These are phyloP conservation scores for Claviceps maximensis DNA, from an alignment of 2,329 filamentous ascomycete genomes.

Conservation along the genomic window DNA sequence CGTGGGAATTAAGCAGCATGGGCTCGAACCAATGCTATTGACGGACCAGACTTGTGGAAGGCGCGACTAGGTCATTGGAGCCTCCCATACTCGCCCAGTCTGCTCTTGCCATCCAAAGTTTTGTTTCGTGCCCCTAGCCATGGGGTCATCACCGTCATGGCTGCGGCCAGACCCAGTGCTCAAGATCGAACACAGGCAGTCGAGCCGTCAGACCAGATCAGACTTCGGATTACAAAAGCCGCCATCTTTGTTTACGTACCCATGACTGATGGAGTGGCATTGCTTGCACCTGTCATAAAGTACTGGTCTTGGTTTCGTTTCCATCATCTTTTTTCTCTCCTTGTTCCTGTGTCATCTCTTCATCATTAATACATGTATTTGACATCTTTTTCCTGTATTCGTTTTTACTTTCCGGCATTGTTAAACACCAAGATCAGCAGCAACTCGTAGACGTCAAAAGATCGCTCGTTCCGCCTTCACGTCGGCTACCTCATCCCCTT, in stretches of 20 bases:
- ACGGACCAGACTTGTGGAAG: not conserved
- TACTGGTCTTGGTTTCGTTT: constrained; percentile 1
- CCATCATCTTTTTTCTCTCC: not conserved
- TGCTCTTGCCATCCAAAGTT: not conserved
- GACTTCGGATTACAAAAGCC: not conserved
- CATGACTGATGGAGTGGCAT: not conserved
- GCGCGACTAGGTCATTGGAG: not conserved
- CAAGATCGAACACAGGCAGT: not conserved
- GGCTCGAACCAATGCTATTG: too few relatives aligned
- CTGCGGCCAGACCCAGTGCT: not conserved
- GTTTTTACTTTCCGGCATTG: not conserved
- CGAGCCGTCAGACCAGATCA: too few relatives aligned
- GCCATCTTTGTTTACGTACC: not conserved
- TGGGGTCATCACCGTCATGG: constrained; percentile 1
- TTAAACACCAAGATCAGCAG: not conserved
- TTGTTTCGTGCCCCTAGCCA: not conserved
- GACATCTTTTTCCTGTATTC: not conserved
- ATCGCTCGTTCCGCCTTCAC: not conserved
- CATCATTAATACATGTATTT: not conserved
- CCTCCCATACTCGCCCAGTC: not conserved
- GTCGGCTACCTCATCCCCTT: not conserved
- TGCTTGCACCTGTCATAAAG: not conserved
- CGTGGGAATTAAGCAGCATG: too few relatives aligned
- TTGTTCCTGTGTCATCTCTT: not conserved
- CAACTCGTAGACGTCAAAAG: not conserved